Evolutionary conservation across 257 asterid genomes (phyloP).

Genomic region (Haberlea rhodopensis): DNA sequence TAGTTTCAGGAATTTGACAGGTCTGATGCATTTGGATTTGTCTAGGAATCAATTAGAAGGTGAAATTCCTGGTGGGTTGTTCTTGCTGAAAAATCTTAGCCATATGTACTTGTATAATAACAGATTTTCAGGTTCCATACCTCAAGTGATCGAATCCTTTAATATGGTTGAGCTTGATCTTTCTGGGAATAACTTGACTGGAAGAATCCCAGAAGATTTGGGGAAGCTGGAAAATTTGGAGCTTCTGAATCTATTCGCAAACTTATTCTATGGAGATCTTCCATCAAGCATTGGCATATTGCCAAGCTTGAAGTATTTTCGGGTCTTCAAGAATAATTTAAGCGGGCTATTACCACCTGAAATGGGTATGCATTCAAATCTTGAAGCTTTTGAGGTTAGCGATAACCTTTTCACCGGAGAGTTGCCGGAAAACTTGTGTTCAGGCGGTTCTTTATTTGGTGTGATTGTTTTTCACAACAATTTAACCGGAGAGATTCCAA

Average conservation of each 20-base stretch:
- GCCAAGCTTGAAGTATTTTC: conserved; percentile 42
- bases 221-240: conserved; percentile 56
- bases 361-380: conserved; percentile 61
- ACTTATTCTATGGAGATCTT: conserved; percentile 52
- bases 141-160: conserved; percentile 42
- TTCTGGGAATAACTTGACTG: conserved; percentile 53
- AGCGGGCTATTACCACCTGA: conserved; percentile 66
- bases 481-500: conserved; percentile 67
- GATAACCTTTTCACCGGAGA: conserved; percentile 60
- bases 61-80: conserved; percentile 39
- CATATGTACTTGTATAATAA: conserved; percentile 42
- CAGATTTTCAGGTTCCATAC: conserved; percentile 60
- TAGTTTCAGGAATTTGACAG: conserved; percentile 30
- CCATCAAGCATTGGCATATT: conserved; percentile 58
- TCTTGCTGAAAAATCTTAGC: conserved; percentile 59
- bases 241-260: conserved; percentile 41
- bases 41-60: conserved; percentile 34
- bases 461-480: conserved; percentile 59
- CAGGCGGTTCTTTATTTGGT: conserved; percentile 52
- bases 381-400: conserved; percentile 63
- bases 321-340: conserved; percentile 52
- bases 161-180: conserved; percentile 55
- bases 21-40: conserved; percentile 41
- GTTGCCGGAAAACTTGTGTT: conserved; percentile 68
- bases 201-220: conserved; percentile 62